A percentile compares a stretch with the other conserved stretches of the same genome.
Conservation (phyloP, 75 land plant species). For the Pinus tabuliformis region DNA sequence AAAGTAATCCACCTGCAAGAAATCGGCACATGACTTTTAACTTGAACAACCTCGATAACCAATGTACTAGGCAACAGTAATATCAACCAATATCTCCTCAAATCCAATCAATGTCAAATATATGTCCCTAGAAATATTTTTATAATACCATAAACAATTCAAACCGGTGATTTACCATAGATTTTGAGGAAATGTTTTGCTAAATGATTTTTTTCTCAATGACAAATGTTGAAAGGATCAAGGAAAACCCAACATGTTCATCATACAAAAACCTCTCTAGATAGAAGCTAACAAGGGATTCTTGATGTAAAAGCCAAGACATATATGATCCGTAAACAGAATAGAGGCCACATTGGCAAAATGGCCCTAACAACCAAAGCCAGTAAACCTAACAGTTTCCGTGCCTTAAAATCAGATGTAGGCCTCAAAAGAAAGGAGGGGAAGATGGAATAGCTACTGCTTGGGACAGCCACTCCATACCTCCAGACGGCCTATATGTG, state of each 20-base stretch:
- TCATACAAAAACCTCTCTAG: conserved; percentile 2
- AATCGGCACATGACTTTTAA: background rate
- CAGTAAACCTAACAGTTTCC: too few relatives aligned
- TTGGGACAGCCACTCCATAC: too few relatives aligned
- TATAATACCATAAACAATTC: background rate
- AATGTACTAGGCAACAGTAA: background rate
- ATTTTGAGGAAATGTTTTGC: background rate
- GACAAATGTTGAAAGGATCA: background rate
- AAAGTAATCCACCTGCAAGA: conserved; percentile 82
- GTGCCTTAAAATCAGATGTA: too few relatives aligned
- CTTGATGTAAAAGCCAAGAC: too few relatives aligned
- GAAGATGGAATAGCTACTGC: too few relatives aligned
- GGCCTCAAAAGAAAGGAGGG: too few relatives aligned
- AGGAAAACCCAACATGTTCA: background rate
- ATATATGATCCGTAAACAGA: too few relatives aligned
- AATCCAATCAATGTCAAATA: background rate
- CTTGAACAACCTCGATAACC: background rate
- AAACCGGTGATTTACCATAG: background rate
- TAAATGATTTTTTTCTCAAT: background rate
- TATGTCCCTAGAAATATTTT: background rate
- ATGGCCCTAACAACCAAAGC: too few relatives aligned
- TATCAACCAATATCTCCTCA: background rate
- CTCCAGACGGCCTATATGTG: too few relatives aligned
- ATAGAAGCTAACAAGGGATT: background rate
- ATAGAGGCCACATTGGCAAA: too few relatives aligned